phyloP scores from a whole-genome alignment of 2,329 filamentous ascomycete species.

The Cladosporium colombiae region DNA sequence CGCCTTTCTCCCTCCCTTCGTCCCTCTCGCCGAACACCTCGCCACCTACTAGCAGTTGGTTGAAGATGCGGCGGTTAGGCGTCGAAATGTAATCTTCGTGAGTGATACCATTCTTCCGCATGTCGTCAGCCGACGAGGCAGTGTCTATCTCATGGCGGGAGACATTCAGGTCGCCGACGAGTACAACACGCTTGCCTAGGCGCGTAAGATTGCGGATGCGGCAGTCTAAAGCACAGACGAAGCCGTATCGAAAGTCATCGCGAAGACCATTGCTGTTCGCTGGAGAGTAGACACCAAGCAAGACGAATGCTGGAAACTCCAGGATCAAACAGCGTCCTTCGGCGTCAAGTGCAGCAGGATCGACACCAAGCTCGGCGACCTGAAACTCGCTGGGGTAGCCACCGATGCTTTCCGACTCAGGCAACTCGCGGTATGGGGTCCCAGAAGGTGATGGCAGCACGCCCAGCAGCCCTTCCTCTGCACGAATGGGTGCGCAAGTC shows the following conservation, averaged over 20 bases:
- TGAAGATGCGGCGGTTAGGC: constrained; percentile 76
- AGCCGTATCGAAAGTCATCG: constrained; percentile 78
- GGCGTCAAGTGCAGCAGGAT: constrained; percentile 75
- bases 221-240: constrained; percentile 76
- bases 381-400: constrained; percentile 78
- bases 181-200: constrained; percentile 79
- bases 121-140: constrained; percentile 69
- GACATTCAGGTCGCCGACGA: constrained; percentile 90
- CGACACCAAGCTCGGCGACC: constrained; percentile 61
- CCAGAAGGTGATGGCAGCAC: constrained; percentile 71
- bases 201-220: constrained; percentile 80
- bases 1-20: constrained; percentile 66
- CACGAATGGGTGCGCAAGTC: constrained; percentile 80
- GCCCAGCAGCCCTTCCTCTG: constrained; percentile 92
- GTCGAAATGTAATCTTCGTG: constrained; percentile 71
- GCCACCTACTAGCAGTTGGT: constrained; percentile 77
- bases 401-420: constrained; percentile 74
- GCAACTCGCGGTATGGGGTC: constrained; percentile 72
- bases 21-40: constrained; percentile 68
- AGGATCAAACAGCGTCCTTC: constrained; percentile 90
- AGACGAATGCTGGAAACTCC: constrained; percentile 91
- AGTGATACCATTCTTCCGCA: constrained; percentile 69
- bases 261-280: constrained; percentile 83
- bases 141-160: constrained; percentile 69
- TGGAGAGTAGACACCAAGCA: constrained; percentile 89